A percentile compares a stretch with the other conserved stretches of the same genome.
phyloP scores from a whole-genome alignment of 2,329 filamentous ascomycete genomes.

The Parascedosporium putredinis region DNA sequence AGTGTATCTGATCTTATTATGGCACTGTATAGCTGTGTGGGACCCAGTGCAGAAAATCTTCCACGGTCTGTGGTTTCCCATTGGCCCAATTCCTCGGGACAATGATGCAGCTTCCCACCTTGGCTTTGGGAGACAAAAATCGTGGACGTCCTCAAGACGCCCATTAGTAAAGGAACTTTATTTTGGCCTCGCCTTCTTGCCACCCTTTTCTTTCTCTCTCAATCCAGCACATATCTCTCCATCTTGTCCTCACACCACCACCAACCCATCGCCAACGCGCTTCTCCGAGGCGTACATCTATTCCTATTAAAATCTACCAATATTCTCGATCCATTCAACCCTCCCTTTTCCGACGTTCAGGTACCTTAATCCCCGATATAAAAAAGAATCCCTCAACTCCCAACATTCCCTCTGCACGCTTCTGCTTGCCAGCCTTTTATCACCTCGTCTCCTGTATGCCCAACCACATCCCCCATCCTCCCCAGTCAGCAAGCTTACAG shows the following conservation, averaged over 20 bases:
- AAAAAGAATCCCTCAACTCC: not conserved
- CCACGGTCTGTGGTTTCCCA: not conserved
- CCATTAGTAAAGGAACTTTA: slow-evolving; percentile 5
- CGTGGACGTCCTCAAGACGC: slow-evolving; percentile 1
- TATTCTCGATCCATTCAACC: not conserved
- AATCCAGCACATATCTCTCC: not conserved
- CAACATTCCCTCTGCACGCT: not conserved
- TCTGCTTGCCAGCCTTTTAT: not conserved
- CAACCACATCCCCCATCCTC: too few relatives aligned
- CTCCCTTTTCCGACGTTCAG: not conserved
- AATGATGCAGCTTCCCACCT: slow-evolving; percentile 7
- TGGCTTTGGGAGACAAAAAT: slow-evolving; percentile 2
- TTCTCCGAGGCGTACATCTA: not conserved
- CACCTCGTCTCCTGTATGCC: too few relatives aligned
- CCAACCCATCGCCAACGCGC: not conserved
- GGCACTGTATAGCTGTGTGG: not conserved
- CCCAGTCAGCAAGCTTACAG: not conserved
- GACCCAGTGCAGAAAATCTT: not conserved
- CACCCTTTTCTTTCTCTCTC: slow-evolving; percentile 3
- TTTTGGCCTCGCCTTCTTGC: slow-evolving; percentile 1
- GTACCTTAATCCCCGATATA: not conserved
- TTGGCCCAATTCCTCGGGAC: slow-evolving; percentile 1
- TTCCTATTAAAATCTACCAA: not conserved
- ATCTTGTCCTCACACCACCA: not conserved
- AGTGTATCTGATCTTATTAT: not conserved